Conservation (phyloP, 2,329 filamentous ascomycete genomes). For the Phaeoacremonium minimum region DNA sequence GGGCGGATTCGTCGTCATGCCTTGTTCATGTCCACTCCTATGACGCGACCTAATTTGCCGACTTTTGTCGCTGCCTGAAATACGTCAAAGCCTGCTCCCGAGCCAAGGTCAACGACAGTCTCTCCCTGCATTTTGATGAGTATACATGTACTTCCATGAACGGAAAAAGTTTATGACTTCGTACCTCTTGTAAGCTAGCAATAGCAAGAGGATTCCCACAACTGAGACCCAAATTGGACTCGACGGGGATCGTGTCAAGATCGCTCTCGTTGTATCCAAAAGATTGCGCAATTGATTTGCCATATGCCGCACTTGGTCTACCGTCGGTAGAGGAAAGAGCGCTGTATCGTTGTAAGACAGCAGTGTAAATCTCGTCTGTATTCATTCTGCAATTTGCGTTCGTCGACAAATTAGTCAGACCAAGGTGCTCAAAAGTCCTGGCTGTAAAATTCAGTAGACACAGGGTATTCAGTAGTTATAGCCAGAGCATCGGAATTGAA, state of each 20-base stretch:
- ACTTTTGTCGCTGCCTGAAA: slow-evolving; percentile 49
- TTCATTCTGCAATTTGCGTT: slow-evolving; percentile 21
- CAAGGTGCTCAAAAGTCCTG: no score
- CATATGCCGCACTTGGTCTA: slow-evolving; percentile 23
- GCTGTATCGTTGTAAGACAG: slow-evolving; percentile 29
- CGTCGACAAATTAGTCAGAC: no score
- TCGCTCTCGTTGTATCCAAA: slow-evolving; percentile 49
- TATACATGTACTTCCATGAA: no score
- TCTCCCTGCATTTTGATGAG: slow-evolving; percentile 39
- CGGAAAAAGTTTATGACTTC: no score
- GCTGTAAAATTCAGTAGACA: no score
- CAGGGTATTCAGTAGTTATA: no score
- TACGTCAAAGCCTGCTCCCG: slow-evolving; percentile 54
- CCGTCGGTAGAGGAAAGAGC: slow-evolving; percentile 5
- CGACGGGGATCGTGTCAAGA: slow-evolving; percentile 36
- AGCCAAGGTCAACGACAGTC: slow-evolving; percentile 52
- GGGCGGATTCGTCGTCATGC: slow-evolving; percentile 19
- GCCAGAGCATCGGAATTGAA: no score
- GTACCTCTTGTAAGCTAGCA: slow-evolving; percentile 38
- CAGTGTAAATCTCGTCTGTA: slow-evolving; percentile 24
- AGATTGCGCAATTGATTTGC: slow-evolving; percentile 38
- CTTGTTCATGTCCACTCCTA: slow-evolving; percentile 59
- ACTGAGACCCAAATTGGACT: slow-evolving; percentile 47
- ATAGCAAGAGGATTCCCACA: slow-evolving; percentile 50
- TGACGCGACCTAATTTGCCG: slow-evolving; percentile 39